Conservation (phyloP, 208 protist genomes). For the Ichthyophonus hoferi region DNA sequence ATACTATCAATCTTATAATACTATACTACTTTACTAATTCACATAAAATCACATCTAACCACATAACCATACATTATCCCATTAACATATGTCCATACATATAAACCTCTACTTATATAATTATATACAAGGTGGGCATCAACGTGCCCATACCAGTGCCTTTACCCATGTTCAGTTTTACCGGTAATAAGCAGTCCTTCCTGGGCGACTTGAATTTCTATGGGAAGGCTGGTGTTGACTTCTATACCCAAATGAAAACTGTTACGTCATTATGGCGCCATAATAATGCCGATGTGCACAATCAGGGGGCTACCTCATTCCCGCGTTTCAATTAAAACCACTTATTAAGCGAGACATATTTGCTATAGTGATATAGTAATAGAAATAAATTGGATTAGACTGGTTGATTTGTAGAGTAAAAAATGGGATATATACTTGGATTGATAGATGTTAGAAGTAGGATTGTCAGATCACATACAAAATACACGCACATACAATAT, state of each 20-base stretch:
- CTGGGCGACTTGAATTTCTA: constrained; percentile 77
- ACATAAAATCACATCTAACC: too few species aligned
- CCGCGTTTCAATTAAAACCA: not conserved
- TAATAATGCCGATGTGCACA: constrained; percentile 38
- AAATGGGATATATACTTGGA: too few species aligned
- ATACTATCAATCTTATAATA: too few species aligned
- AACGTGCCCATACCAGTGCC: constrained; percentile 86
- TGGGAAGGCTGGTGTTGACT: constrained; percentile 69
- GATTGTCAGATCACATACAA: too few species aligned
- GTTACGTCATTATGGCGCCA: constrained; percentile 69
- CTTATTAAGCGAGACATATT: too few species aligned
- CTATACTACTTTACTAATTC: too few species aligned
- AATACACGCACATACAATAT: too few species aligned
- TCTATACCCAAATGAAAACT: constrained; percentile 83
- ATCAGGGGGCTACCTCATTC: constrained; percentile 5
- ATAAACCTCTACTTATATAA: not conserved
- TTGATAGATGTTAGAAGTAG: too few species aligned
- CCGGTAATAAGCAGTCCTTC: constrained; percentile 73
- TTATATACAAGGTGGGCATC: constrained; percentile 67
- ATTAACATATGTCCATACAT: not conserved
- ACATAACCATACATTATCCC: too few species aligned
- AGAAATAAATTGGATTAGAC: too few species aligned
- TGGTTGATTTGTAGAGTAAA: too few species aligned
- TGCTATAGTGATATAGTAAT: too few species aligned
- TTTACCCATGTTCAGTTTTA: constrained; percentile 84